Conservation (phyloP, 2,329 filamentous ascomycete genomes). For the Sordariomycetes sp. region DNA sequence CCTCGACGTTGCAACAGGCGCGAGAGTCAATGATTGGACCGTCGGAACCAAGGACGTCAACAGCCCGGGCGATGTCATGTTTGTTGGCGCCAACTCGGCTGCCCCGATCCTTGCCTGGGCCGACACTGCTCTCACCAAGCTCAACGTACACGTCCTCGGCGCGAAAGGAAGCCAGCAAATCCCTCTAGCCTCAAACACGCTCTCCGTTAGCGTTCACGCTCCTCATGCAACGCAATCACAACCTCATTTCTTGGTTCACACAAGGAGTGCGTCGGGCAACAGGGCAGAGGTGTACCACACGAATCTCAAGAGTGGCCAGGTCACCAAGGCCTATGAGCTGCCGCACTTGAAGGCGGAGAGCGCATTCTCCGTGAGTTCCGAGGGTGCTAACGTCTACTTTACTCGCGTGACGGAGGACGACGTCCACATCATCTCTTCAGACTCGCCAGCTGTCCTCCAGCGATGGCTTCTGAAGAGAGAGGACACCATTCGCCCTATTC, state of each 20-base stretch:
- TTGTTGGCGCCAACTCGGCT: conserved; percentile 68
- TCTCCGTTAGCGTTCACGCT: conserved; percentile 59
- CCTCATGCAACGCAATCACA: conserved; percentile 62
- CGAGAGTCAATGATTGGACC: conserved; percentile 60
- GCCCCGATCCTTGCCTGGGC: conserved; percentile 70
- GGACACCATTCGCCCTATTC: conserved; percentile 38
- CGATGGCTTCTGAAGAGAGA: conserved; percentile 55
- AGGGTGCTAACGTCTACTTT: conserved; percentile 79
- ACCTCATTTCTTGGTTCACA: conserved; percentile 81
- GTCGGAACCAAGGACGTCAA: conserved; percentile 70
- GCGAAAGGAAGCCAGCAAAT: conserved; percentile 48
- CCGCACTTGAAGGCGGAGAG: conserved; percentile 62
- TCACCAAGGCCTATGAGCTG: conserved; percentile 73
- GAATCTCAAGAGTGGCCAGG: conserved; percentile 57
- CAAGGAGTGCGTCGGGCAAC: conserved; percentile 58
- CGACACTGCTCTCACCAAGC: conserved; percentile 48
- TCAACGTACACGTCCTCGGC: conserved; percentile 65
- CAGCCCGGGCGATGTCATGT: conserved; percentile 54
- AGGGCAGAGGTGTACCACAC: conserved; percentile 84
- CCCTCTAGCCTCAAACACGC: conserved; percentile 34
- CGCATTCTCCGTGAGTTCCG: conserved; percentile 69
- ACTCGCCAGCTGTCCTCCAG: conserved; percentile 66
- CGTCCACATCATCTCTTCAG: conserved; percentile 64
- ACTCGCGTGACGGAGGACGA: conserved; percentile 72
- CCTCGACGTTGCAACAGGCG: conserved; percentile 65